Evolutionary conservation across 2,329 filamentous ascomycete species (phyloP).

Genomic region (Chrysoporthe deuterocubensis): DNA sequence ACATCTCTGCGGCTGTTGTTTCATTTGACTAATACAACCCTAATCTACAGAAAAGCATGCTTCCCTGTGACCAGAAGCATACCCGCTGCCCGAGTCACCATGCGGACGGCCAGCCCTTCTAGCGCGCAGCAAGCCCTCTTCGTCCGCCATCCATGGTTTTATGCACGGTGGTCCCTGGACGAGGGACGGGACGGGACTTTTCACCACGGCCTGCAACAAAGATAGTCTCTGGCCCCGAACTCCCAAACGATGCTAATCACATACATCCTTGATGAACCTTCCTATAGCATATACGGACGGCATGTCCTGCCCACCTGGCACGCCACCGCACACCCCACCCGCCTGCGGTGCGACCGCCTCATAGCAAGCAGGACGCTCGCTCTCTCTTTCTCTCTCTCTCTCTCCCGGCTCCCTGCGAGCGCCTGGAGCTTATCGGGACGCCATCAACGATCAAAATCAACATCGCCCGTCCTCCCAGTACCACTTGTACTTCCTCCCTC

Average conservation of each 20-base stretch:
- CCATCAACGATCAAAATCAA: slow-evolving; percentile 22
- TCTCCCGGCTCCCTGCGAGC: slow-evolving; percentile 11
- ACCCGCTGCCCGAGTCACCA: neutral
- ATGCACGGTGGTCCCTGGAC: neutral
- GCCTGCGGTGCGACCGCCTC: slow-evolving; percentile 16
- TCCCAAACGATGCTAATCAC: slow-evolving; percentile 3
- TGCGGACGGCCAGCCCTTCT: neutral
- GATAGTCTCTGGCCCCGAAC: neutral
- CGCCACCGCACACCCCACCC: slow-evolving; percentile 16
- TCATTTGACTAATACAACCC: neutral
- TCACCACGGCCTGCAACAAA: neutral
- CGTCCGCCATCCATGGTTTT: neutral
- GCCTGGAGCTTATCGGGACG: slow-evolving; percentile 14
- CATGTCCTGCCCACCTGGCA: slow-evolving; percentile 12
- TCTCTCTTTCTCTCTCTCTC: too few species aligned
- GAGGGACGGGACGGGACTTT: neutral
- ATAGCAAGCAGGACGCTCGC: slow-evolving; percentile 4
- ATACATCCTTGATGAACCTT: neutral
- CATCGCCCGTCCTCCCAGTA: slow-evolving; percentile 4
- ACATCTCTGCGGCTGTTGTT: neutral
- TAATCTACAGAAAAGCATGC: neutral
- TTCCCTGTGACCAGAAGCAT: neutral
- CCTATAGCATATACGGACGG: slow-evolving; percentile 21
- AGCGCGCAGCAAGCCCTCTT: neutral
- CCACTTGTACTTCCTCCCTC: neutral